phyloP scores from a whole-genome alignment of 2,329 filamentous ascomycete species.

The Bimuria novae-zelandiae region DNA sequence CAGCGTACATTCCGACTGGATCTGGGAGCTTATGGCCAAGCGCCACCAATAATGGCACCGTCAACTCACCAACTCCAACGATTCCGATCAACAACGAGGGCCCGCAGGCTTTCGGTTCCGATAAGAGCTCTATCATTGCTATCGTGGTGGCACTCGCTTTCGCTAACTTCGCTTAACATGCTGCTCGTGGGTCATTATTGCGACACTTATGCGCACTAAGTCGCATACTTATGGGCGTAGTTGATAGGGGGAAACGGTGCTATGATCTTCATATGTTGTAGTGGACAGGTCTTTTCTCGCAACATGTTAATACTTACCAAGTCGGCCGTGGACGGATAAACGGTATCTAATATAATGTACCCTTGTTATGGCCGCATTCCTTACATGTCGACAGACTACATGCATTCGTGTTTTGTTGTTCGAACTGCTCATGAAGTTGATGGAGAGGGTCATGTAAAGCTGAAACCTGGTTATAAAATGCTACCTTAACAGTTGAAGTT shows the following conservation, averaged over 20 bases:
- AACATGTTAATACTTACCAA: conserved; percentile 37
- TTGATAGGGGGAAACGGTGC: conserved; percentile 16
- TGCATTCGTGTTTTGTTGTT: no score
- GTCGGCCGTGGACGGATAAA: conserved; percentile 21
- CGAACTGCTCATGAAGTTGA: no score
- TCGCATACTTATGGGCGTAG: conserved; percentile 25
- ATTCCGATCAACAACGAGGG: conserved; percentile 29
- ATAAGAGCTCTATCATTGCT: conserved; percentile 31
- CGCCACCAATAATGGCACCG: conserved; percentile 23
- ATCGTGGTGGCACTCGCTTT: conserved; percentile 34
- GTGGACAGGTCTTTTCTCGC: conserved; percentile 28
- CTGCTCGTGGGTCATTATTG: conserved; percentile 21
- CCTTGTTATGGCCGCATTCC: conserved; percentile 20
- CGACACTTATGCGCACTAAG: conserved; percentile 21
- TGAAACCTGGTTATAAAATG: no score
- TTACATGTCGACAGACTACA: no score
- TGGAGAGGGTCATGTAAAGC: no score
- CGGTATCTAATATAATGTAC: conserved; percentile 32
- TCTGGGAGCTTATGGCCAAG: no score
- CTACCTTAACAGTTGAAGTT: no score
- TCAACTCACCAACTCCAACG: conserved; percentile 28
- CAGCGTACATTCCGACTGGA: conserved; percentile 23
- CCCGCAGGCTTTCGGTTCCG: conserved; percentile 21
- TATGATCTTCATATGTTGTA: conserved; percentile 31
- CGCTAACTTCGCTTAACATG: conserved; percentile 30